phyloP scores from a whole-genome alignment of 2,329 filamentous ascomycete genomes.

The Calonectria multiphialidica region DNA sequence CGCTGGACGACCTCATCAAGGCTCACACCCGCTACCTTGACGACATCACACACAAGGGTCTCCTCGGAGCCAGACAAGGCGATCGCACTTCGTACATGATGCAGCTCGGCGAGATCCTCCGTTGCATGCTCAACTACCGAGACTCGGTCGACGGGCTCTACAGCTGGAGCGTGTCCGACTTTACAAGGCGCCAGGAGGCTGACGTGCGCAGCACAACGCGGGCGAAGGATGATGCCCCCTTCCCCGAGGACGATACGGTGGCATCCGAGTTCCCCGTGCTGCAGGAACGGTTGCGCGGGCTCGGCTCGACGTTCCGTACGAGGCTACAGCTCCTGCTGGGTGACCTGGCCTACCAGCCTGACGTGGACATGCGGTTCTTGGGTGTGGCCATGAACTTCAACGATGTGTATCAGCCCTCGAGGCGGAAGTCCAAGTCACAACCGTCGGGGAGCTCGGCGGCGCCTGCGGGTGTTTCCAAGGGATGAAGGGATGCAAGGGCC shows the following conservation, averaged over 20 bases:
- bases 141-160: constrained; percentile 95
- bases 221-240: constrained; percentile 38
- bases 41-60: constrained; percentile 94
- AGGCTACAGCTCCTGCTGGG: constrained; percentile 86
- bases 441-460: constrained; percentile 35
- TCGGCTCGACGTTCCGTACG: constrained; percentile 81
- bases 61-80: constrained; percentile 82
- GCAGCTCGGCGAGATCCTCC: constrained; percentile 92
- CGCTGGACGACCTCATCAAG: constrained; percentile 92
- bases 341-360: constrained; percentile 91
- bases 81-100: constrained; percentile 84
- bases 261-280: constrained; percentile 78
- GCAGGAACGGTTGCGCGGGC: constrained; percentile 76
- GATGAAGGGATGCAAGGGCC: constrained; percentile 29
- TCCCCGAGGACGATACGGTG: constrained; percentile 65
- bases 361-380: constrained; percentile 95
- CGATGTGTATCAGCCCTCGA: constrained; percentile 87
- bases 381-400: constrained; percentile 99
- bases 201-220: constrained; percentile 78
- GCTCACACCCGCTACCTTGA: constrained; percentile 93
- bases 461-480: constrained; percentile 41
- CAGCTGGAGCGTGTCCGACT: constrained; percentile 94
- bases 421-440: constrained; percentile 67
- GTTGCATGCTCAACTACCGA: constrained; percentile 93
- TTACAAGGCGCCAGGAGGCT: constrained; percentile 88